These are phyloP conservation scores for Raffaelea arxii DNA, from an alignment of 2,329 filamentous ascomycete species.

Conservation along the genomic window DNA sequence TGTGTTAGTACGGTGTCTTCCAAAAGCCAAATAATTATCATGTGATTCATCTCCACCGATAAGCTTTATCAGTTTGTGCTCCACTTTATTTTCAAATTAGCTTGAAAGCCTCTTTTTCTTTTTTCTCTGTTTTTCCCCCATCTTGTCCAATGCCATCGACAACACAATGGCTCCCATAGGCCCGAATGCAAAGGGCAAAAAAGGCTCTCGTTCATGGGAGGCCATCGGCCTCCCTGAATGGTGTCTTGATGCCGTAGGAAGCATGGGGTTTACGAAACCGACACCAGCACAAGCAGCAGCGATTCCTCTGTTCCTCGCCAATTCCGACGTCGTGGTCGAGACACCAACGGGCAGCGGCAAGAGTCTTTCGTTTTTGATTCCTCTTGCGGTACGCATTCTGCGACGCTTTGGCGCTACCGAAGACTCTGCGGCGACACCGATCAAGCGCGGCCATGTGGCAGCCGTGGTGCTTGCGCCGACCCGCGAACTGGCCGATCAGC, in stretches of 20 bases:
- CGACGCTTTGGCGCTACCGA: slow-evolving; percentile 32
- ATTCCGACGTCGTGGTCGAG: slow-evolving; percentile 90
- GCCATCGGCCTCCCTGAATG: slow-evolving; percentile 65
- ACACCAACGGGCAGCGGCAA: slow-evolving; percentile 71
- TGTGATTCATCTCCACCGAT: too few relatives aligned
- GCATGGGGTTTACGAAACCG: slow-evolving; percentile 65
- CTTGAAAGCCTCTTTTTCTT: too few relatives aligned
- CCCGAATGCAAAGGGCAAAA: slow-evolving; percentile 21
- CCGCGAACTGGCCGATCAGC: slow-evolving; percentile 84
- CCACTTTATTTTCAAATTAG: too few relatives aligned
- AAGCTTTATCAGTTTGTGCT: too few relatives aligned
- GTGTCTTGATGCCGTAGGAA: slow-evolving; percentile 72
- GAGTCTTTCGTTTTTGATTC: slow-evolving; percentile 72
- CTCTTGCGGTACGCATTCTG: slow-evolving; percentile 72
- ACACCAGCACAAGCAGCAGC: slow-evolving; percentile 91
- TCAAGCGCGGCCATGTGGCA: slow-evolving; percentile 82
- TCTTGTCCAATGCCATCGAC: not conserved
- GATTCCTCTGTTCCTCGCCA: slow-evolving; percentile 76
- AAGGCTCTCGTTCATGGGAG: slow-evolving; percentile 51
- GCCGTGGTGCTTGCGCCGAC: slow-evolving; percentile 91
- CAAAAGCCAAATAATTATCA: too few relatives aligned
- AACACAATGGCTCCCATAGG: slow-evolving; percentile 20
- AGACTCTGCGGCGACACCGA: slow-evolving; percentile 41
- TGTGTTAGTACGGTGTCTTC: too few relatives aligned
- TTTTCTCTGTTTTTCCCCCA: not conserved